Base-by-base conservation (phyloP, 1,139 yeast genomes). In the Hansenula lynferdii region DNA sequence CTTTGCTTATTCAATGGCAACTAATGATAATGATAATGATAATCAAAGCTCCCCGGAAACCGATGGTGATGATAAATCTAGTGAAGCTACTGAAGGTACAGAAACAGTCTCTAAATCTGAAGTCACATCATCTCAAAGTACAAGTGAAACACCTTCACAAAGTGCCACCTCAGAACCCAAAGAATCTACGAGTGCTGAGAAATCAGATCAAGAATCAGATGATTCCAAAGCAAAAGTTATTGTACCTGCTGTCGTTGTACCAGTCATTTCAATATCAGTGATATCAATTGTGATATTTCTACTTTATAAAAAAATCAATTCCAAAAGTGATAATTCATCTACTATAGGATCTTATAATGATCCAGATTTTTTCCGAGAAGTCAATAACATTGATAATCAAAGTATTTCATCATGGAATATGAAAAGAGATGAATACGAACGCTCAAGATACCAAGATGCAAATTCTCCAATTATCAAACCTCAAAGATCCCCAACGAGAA, bases 391-490 rank as follows among this genome's bases (percentile, higher is more conserved):
- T 28, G 57, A 53, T 31, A 47, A 46, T 23, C 50, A 45, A 8
- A 47, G 53, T 18, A 49, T 53, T 7, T 40, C 50, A 1, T 47
- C 51, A 1, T 53, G 57, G 57, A 46, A 39, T 19, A 32, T 37
- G 12, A 51, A 50, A 34, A 39, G 51, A 20, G 47, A 50, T 32
- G 51, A 50, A 17, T 49, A 42, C 25, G 48, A 42, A 27, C 38
- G 42, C 4, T 36, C 28, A 19, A 27, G 39, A 23, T 31, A 31
- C 17, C 28, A 23, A 17, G 28, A 23, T 18, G 22, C 12, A n/a
- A 28, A n/a, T 8, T 28, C 27, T 16, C 24, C 29, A 18, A 25
- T 12, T 17, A 23, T 19, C 6, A 12, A 11, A 11, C 22, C 34
- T 3, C 23, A 20, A 9, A 14, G n/a, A 6, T 16, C 29, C 5